Conservation (phyloP, 2,329 filamentous ascomycete species). For the Hymenoscyphus albidus region DNA sequence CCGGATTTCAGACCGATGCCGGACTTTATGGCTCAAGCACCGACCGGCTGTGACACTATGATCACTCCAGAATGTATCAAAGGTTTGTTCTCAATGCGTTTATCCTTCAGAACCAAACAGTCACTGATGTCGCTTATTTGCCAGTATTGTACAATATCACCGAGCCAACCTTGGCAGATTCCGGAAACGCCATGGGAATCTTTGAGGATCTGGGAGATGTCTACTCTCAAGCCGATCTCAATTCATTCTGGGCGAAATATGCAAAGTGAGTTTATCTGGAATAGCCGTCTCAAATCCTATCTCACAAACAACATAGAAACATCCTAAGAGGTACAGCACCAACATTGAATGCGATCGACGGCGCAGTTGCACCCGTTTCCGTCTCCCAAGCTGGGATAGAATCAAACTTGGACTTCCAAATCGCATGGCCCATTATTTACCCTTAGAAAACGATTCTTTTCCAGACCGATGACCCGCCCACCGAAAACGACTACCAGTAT, state of each 20-base stretch:
- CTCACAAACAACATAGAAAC: slow-evolving; percentile 19
- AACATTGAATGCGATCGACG: slow-evolving; percentile 39
- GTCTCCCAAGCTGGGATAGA: slow-evolving; percentile 35
- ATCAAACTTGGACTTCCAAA: slow-evolving; percentile 43
- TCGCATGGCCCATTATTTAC: slow-evolving; percentile 44
- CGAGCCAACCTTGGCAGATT: slow-evolving; percentile 9
- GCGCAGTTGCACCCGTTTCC: slow-evolving; percentile 36
- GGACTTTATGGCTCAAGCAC: slow-evolving; percentile 4
- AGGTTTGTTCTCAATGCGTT: slow-evolving; percentile 26
- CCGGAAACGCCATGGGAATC: slow-evolving; percentile 41
- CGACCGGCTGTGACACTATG: slow-evolving; percentile 30
- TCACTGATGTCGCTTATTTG: slow-evolving; percentile 16
- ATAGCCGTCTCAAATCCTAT: slow-evolving; percentile 1
- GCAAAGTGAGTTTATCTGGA: slow-evolving; percentile 35
- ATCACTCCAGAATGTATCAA: slow-evolving; percentile 42
- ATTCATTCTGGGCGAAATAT: slow-evolving; percentile 37
- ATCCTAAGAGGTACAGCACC: slow-evolving; percentile 41
- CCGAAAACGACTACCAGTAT: slow-evolving; percentile 39
- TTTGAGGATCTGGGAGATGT: slow-evolving; percentile 52
- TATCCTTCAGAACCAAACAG: too few species aligned
- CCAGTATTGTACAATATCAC: slow-evolving; percentile 39
- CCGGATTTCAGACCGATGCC: slow-evolving; percentile 13
- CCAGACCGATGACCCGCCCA: slow-evolving; percentile 42
- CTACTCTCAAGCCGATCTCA: slow-evolving; percentile 47
- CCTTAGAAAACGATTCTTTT: slow-evolving; percentile 44